Conservation (phyloP, 2,329 filamentous ascomycete species). For the Bipolaris victoriae region DNA sequence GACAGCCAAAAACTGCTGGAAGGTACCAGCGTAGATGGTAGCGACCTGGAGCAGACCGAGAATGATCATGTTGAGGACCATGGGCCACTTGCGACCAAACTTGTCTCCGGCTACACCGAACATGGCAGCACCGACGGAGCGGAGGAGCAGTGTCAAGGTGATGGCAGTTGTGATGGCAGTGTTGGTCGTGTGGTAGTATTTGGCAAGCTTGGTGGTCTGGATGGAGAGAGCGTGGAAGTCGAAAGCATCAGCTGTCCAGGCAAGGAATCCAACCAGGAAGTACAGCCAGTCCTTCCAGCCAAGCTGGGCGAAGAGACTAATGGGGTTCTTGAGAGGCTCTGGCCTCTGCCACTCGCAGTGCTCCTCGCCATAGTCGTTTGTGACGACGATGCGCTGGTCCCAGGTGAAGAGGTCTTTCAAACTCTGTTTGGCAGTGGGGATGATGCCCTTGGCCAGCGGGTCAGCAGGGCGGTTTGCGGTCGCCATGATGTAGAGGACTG, state of each 20-base stretch:
- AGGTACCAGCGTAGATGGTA: conserved; percentile 77
- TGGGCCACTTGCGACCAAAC: conserved; percentile 83
- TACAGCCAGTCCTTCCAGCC: conserved; percentile 73
- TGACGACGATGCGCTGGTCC: conserved; percentile 74
- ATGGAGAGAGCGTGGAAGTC: conserved; percentile 83
- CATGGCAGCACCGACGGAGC: conserved; percentile 74
- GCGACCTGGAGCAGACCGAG: conserved; percentile 74
- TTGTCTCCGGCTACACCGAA: conserved; percentile 81
- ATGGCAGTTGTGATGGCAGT: conserved; percentile 77
- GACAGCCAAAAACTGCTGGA: conserved; percentile 75
- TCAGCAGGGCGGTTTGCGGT: conserved; percentile 62
- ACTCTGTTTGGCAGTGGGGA: conserved; percentile 69
- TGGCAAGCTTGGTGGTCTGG: conserved; percentile 73
- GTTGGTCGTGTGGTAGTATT: conserved; percentile 64
- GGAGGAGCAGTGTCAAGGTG: conserved; percentile 74
- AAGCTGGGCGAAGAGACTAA: conserved; percentile 70
- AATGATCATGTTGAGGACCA: conserved; percentile 79
- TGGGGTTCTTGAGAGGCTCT: conserved; percentile 70
- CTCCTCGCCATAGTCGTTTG: conserved; percentile 68
- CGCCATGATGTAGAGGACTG: conserved; percentile 32
- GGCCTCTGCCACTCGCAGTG: conserved; percentile 71
- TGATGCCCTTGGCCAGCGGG: conserved; percentile 68
- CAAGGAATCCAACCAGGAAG: conserved; percentile 73
- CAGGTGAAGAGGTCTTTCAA: conserved; percentile 71
- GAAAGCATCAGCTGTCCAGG: conserved; percentile 83